phyloP scores from a whole-genome alignment of 2,329 filamentous ascomycete species.

The Aspergillus clavatus region DNA sequence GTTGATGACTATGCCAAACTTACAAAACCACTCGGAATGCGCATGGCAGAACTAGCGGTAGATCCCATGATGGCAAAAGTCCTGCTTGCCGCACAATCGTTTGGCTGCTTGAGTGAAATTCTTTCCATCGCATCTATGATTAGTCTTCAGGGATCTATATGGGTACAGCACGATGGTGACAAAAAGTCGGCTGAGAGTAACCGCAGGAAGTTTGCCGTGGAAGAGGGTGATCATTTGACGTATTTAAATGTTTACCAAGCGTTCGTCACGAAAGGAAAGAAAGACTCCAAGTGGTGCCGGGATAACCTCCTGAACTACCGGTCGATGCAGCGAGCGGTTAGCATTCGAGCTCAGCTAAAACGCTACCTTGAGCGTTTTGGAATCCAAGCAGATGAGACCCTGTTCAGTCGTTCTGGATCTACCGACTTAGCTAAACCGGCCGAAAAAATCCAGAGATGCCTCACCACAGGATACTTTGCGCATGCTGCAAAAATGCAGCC shows the following conservation, averaged over 20 bases:
- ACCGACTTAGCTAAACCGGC: slow-evolving; percentile 46
- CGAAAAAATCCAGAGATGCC: slow-evolving; percentile 75
- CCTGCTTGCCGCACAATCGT: slow-evolving; percentile 67
- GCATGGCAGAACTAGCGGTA: slow-evolving; percentile 89
- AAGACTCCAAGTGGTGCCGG: slow-evolving; percentile 80
- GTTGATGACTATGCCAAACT: slow-evolving; percentile 87
- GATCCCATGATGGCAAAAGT: slow-evolving; percentile 96
- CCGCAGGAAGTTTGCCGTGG: slow-evolving; percentile 76
- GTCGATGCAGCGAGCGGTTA: slow-evolving; percentile 73
- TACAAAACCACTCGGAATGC: slow-evolving; percentile 76
- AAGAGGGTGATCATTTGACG: slow-evolving; percentile 91
- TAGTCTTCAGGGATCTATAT: slow-evolving; percentile 74
- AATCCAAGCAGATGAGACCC: slow-evolving; percentile 62
- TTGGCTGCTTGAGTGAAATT: slow-evolving; percentile 78
- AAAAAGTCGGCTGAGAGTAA: slow-evolving; percentile 70
- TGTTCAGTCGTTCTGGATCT: slow-evolving; percentile 30
- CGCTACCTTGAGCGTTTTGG: slow-evolving; percentile 83
- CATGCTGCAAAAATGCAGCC: slow-evolving; percentile 91
- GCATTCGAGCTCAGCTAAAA: slow-evolving; percentile 78
- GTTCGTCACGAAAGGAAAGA: slow-evolving; percentile 76
- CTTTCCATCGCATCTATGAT: slow-evolving; percentile 93
- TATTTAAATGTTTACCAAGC: slow-evolving; percentile 89
- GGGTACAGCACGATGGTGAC: slow-evolving; percentile 74
- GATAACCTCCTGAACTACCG: slow-evolving; percentile 86
- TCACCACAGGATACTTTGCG: slow-evolving; percentile 87